Evolutionary conservation across 2,329 filamentous ascomycete species (phyloP).

Genomic region (Fusarium nanum): DNA sequence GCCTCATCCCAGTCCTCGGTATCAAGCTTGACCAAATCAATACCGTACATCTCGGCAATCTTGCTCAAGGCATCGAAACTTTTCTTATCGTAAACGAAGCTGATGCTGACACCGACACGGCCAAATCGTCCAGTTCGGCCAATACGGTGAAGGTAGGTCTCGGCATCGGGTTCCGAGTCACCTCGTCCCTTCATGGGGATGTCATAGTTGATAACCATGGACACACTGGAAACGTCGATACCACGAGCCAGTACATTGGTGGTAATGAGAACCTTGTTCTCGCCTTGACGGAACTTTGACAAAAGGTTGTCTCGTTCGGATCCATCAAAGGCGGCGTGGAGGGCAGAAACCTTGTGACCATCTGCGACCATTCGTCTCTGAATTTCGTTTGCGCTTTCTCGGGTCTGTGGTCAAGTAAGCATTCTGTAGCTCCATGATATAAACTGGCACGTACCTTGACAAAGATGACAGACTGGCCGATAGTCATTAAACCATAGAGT

Average conservation of each 20-base stretch:
- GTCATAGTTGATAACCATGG: constrained; percentile 98
- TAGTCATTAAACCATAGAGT: constrained; percentile 95
- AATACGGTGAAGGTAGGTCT: constrained; percentile 98
- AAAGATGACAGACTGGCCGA: constrained; percentile 98
- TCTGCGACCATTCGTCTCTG: constrained; percentile 87
- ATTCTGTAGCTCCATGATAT: background rate
- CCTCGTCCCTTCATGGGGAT: constrained; percentile 80
- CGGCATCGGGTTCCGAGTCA: constrained; percentile 86
- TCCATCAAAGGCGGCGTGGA: constrained; percentile 91
- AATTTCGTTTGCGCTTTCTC: constrained; percentile 86
- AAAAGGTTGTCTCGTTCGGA: constrained; percentile 84
- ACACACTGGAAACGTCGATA: constrained; percentile 91
- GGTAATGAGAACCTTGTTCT: constrained; percentile 95
- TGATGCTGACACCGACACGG: constrained; percentile 94
- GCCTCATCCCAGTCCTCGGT: constrained; percentile 92
- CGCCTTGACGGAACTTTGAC: constrained; percentile 84
- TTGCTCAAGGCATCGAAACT: constrained; percentile 82
- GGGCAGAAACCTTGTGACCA: constrained; percentile 89
- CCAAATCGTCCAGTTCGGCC: constrained; percentile 97
- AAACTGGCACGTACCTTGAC: constrained; percentile 73
- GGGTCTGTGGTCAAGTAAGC: constrained; percentile 67
- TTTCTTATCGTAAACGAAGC: constrained; percentile 87
- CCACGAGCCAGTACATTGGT: constrained; percentile 97
- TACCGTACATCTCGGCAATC: constrained; percentile 85
- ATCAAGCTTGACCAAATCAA: constrained; percentile 83